Base-by-base conservation (phyloP, 371 early-diverging fungal genomes). In the Mucor saturninus region DNA sequence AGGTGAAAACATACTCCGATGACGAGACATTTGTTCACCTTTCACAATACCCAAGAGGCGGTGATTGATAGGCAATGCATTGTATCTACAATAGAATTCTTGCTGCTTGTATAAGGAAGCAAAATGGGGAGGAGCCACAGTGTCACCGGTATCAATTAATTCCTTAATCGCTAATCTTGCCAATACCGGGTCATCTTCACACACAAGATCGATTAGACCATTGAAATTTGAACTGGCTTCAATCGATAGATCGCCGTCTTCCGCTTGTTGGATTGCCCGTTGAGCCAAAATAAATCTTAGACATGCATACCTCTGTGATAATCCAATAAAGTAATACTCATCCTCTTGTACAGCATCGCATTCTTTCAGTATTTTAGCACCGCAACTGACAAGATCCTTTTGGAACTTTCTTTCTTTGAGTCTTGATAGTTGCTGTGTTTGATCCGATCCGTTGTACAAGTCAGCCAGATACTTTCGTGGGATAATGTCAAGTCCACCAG, bases 141-240 rank as follows among this genome's bases (percentile, higher is more conserved):
- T 54, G 61, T 81, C 81, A 1, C 72, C 71, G n/a, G 73, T 72
- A 48, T 81, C 81, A 26, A 77, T 66, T 59, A 81, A 40, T 58
- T 81, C 81, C 31, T 81, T 81, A 38, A 81, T 73, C 10, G 74
- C 72, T 28, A 81, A 57, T 30, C 68, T 69, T 9, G 69, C 71
- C 39, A 81, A 49, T 0, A 72, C 72, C 0, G 69, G 62, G 6
- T 76, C 68, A 1, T 72, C 61, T 9, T 65, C 46, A 9, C 67
- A 62, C 5, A 78, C 59, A 9, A 72, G 32, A 11, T 75, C 74
- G 30, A 81, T 67, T 4, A 81, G 59, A 2, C 81, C 79, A 55
- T 81, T 81, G 48, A 67, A 79, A 51, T 81, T 81, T 8, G 71
- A 65, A 9, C 75, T 76, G 0, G 70, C 59, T 15, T 62, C 66